Conservation (phyloP, 306 rosid species). For the Inga laurina region DNA sequence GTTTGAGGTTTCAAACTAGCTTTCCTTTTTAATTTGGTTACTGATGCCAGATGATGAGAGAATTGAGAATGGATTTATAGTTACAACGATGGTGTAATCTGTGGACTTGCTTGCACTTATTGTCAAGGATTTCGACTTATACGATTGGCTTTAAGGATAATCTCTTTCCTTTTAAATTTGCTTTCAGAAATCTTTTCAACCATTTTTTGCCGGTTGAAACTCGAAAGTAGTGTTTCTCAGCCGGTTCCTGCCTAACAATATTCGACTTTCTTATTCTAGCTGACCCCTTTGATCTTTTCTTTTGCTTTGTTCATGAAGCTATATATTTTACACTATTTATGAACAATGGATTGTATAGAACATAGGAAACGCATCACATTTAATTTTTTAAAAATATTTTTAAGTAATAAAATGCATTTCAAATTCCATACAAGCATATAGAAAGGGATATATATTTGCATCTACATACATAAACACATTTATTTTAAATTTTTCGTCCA, state of each 20-base stretch:
- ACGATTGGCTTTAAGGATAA: background rate
- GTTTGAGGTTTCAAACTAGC: background rate
- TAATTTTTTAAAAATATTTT: no score
- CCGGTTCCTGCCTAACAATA: background rate
- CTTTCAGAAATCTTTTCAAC: background rate
- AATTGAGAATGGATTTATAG: background rate
- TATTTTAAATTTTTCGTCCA: no score
- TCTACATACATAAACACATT: no score
- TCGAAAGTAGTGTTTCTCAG: background rate
- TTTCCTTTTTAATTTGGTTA: background rate
- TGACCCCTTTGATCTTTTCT: no score
- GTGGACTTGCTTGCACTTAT: background rate
- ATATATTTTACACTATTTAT: no score
- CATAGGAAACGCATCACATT: no score
- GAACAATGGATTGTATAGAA: no score
- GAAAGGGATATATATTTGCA: no score
- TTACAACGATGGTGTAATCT: background rate
- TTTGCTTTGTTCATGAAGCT: no score
- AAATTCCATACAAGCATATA: no score
- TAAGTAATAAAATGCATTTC: no score
- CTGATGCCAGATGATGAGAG: background rate
- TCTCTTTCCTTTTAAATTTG: background rate
- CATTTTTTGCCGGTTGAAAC: background rate
- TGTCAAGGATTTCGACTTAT: background rate
- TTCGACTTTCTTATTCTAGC: background rate